Conservation (phyloP, 768 basidiomycete species). For the Cyathus striatus region DNA sequence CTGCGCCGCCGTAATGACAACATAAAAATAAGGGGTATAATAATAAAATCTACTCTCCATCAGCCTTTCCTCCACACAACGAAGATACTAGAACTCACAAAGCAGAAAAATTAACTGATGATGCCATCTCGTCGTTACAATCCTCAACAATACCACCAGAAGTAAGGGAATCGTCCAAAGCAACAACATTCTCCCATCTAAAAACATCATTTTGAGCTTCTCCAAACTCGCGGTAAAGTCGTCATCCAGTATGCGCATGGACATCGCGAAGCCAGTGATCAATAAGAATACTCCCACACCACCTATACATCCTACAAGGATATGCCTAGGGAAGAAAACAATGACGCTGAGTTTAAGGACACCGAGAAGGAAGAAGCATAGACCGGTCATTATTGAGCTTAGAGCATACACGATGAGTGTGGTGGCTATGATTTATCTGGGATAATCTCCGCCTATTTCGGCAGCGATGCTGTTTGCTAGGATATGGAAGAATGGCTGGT, state of each 20-base stretch:
- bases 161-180: conserved; percentile 79
- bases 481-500: conserved; percentile 92
- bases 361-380: conserved; percentile 86
- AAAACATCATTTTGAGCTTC: conserved; percentile 65
- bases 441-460: conserved; percentile 66
- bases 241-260: conserved; percentile 76
- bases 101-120: conserved; percentile 91
- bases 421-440: conserved; percentile 78
- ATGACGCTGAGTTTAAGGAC: conserved; percentile 76
- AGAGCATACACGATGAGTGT: conserved; percentile 87
- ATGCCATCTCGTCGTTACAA: conserved; percentile 74
- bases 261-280: conserved; percentile 66
- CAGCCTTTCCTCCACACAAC: background rate
- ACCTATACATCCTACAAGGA: conserved; percentile 95
- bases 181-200: conserved; percentile 53
- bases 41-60: conserved; percentile 58
- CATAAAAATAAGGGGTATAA: conserved; percentile 85
- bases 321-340: conserved; percentile 95
- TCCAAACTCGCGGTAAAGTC: conserved; percentile 64
- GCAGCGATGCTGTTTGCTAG: conserved; percentile 72
- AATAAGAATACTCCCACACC: conserved; percentile 95
- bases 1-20: conserved; percentile 60
- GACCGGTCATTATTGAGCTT: conserved; percentile 84
- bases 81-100: conserved; percentile 42
- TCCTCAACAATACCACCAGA: conserved; percentile 70